phyloP scores from a whole-genome alignment of 2,329 filamentous ascomycete genomes.

The Cadophora gregata region DNA sequence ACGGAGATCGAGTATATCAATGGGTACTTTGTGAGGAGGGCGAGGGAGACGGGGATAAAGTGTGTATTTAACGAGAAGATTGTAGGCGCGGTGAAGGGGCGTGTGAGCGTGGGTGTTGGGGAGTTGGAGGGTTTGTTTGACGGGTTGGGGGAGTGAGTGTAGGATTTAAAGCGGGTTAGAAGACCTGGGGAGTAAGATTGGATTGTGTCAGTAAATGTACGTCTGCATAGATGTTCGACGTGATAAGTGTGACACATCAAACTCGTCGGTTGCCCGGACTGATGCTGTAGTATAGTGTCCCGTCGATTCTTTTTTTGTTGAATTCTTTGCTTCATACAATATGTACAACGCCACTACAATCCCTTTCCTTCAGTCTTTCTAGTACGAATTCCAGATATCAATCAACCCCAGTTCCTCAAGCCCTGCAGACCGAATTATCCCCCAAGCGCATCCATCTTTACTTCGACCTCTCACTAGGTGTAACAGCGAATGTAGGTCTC shows the following conservation, averaged over 20 bases:
- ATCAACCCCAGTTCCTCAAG: neutral
- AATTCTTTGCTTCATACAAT: slow-evolving; percentile 26
- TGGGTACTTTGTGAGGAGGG: slow-evolving; percentile 54
- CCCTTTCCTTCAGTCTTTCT: neutral
- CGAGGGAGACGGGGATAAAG: slow-evolving; percentile 40
- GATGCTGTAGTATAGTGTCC: neutral
- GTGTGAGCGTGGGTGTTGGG: slow-evolving; percentile 43
- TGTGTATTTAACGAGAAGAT: slow-evolving; percentile 50
- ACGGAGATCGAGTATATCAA: slow-evolving; percentile 66
- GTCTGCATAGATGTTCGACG: neutral
- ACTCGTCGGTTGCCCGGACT: neutral
- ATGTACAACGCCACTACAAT: slow-evolving; percentile 27
- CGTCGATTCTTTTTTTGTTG: slow-evolving; percentile 6
- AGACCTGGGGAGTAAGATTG: neutral
- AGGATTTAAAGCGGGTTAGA: neutral
- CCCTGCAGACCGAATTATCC: neutral
- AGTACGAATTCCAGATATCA: neutral
- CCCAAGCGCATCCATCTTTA: slow-evolving; percentile 24
- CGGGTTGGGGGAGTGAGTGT: neutral
- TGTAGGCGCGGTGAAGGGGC: slow-evolving; percentile 51
- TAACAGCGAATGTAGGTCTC: slow-evolving; percentile 78
- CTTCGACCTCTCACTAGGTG: slow-evolving; percentile 54
- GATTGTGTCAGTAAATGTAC: neutral
- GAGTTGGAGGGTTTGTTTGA: slow-evolving; percentile 37
- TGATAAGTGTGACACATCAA: no score